phyloP scores from a whole-genome alignment of 257 asterid species.

The Solanum habrochaites region DNA sequence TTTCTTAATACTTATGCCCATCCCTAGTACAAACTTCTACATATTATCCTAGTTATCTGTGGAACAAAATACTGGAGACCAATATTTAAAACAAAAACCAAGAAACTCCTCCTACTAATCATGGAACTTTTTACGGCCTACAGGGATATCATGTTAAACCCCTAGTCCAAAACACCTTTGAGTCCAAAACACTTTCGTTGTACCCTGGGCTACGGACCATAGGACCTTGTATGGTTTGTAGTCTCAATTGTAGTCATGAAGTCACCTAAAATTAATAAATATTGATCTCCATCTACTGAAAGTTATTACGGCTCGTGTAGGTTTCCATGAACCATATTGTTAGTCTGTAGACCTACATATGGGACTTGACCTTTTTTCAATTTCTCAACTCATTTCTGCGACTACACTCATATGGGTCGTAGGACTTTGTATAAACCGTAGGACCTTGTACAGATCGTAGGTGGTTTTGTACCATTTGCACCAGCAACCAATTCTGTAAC shows the following conservation, averaged over 20 bases:
- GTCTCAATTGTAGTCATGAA: background rate
- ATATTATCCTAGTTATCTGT: no score
- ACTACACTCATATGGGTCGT: background rate
- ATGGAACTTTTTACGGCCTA: background rate
- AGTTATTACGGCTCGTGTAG: background rate
- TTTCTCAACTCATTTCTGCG: background rate
- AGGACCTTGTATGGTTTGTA: background rate
- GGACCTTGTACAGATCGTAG: background rate
- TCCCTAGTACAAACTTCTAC: background rate
- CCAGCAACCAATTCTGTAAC: no score
- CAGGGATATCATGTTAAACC: background rate
- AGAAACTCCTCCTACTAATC: no score
- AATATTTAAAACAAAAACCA: background rate
- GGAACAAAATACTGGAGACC: background rate
- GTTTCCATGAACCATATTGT: background rate
- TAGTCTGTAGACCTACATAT: background rate
- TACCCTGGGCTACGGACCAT: background rate
- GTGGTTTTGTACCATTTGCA: background rate
- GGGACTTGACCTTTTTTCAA: background rate
- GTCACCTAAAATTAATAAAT: background rate
- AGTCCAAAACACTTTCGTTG: background rate
- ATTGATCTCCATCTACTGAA: background rate
- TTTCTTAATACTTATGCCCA: background rate
- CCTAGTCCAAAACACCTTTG: background rate
- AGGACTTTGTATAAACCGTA: no score